Percentiles rank a stretch among this genome's conserved stretches.
Conservation (phyloP, 192 early-diverging fungal species). For the Obelidium mucronatum region DNA sequence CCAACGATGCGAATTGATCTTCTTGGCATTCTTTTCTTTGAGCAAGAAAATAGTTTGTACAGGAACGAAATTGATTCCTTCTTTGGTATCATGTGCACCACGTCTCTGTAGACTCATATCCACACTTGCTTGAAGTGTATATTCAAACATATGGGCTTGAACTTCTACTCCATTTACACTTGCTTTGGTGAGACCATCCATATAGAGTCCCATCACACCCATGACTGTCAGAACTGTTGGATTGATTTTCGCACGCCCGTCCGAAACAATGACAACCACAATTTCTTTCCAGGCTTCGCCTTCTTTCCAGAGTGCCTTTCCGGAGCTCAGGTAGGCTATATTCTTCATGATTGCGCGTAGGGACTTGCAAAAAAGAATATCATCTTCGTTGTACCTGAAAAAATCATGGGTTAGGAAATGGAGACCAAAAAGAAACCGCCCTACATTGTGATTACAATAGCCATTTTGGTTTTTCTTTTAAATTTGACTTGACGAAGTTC, state of each 20-base stretch:
- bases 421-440: conserved; percentile 39
- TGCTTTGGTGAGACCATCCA: conserved; percentile 57
- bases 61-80: conserved; percentile 43
- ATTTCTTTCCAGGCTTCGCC: conserved; percentile 59
- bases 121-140: conserved; percentile 78
- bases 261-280: conserved; percentile 61
- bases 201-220: conserved; percentile 80
- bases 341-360: conserved; percentile 88
- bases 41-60: conserved; percentile 84
- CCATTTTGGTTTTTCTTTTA: conserved; percentile 80
- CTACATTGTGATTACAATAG: conserved; percentile 94
- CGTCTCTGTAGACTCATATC: conserved; percentile 68
- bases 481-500: conserved; percentile 67
- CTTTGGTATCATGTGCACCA: conserved; percentile 34
- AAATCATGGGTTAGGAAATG: conserved; percentile 9
- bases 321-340: conserved; percentile 85
- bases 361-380: conserved; percentile 86
- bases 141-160: conserved; percentile 87
- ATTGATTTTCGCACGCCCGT: conserved; percentile 82
- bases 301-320: conserved; percentile 73
- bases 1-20: conserved; percentile 84
- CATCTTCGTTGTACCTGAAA: conserved; percentile 80
- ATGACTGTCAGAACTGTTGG: conserved; percentile 69
- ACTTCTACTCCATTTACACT: conserved; percentile 66
- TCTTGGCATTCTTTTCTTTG: conserved; percentile 94